Evolutionary conservation across 2,329 filamentous ascomycete genomes (phyloP).

Genomic region (Aspergillus sp.): DNA sequence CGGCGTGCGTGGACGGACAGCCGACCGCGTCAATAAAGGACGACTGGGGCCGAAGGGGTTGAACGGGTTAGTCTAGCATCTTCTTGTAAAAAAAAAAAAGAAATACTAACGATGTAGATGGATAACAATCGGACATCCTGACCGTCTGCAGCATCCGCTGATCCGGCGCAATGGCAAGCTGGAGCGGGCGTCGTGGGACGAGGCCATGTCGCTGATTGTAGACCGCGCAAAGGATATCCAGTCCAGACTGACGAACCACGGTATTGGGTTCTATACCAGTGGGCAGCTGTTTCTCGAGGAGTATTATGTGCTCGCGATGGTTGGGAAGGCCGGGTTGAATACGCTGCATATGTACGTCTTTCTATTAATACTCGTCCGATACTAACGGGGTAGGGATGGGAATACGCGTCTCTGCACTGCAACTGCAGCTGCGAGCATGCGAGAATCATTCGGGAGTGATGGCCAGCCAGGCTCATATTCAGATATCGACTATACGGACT

Average conservation of each 20-base stretch:
- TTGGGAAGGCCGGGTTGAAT: slow-evolving; percentile 40
- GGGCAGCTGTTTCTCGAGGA: slow-evolving; percentile 42
- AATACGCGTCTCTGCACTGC: slow-evolving; percentile 43
- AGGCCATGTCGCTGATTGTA: slow-evolving; percentile 39
- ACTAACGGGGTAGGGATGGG: slow-evolving; percentile 31
- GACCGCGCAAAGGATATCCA: slow-evolving; percentile 30
- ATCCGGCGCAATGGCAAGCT: slow-evolving; percentile 36
- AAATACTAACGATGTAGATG: slow-evolving; percentile 20
- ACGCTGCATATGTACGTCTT: slow-evolving; percentile 38
- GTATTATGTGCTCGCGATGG: slow-evolving; percentile 40
- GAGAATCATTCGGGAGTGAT: slow-evolving; percentile 40
- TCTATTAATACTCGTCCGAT: not conserved
- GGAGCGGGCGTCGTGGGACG: slow-evolving; percentile 37
- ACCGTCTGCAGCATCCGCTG: slow-evolving; percentile 34
- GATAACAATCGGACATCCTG: slow-evolving; percentile 27
- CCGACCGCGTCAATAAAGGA: slow-evolving; percentile 37
- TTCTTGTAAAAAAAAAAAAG: not conserved
- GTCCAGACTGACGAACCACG: slow-evolving; percentile 34
- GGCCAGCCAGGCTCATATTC: slow-evolving; percentile 39
- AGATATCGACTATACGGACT: slow-evolving; percentile 40
- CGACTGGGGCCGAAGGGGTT: slow-evolving; percentile 37
- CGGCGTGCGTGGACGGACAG: slow-evolving; percentile 35
- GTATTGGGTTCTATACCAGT: slow-evolving; percentile 41
- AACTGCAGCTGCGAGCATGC: slow-evolving; percentile 40
- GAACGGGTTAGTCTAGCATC: slow-evolving; percentile 24